Percentiles rank a stretch among this genome's conserved stretches.
Conservation (phyloP, 1,139 yeast genomes). For the Eremothecium coryli region DNA sequence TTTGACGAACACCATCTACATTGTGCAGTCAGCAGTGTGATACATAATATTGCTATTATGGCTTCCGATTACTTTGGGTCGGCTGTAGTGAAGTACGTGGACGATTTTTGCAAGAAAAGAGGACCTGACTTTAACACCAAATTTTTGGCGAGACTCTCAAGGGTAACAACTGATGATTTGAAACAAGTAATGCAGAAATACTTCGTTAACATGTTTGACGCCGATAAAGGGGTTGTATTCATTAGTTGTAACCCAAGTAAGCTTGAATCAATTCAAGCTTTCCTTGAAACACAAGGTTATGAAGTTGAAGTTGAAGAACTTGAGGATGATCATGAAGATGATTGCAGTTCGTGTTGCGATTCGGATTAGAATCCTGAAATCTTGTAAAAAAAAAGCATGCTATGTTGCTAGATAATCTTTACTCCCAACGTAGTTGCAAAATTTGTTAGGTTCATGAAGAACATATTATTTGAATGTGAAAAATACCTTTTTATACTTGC, state of each 20-base stretch:
- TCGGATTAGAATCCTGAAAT: neutral
- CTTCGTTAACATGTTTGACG: conserved; percentile 52
- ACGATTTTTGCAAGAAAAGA: conserved; percentile 55
- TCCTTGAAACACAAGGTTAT: conserved; percentile 51
- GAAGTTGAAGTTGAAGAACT: conserved; percentile 49
- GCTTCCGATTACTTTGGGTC: conserved; percentile 57
- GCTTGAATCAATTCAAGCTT: conserved; percentile 38
- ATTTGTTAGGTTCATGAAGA: no score
- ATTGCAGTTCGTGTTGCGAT: conserved; percentile 3
- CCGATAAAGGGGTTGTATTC: conserved; percentile 50
- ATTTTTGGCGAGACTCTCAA: conserved; percentile 41
- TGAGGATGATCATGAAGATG: conserved; percentile 31
- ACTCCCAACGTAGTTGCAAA: no score
- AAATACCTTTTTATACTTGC: no score
- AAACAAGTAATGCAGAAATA: conserved; percentile 48
- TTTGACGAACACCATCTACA: conserved; percentile 55
- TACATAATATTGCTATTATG: conserved; percentile 56
- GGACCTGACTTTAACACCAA: conserved; percentile 54
- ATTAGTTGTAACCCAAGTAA: conserved; percentile 68
- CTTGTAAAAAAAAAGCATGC: no score
- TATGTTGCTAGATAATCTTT: no score
- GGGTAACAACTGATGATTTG: conserved; percentile 51
- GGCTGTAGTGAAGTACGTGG: conserved; percentile 56
- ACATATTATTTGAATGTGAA: no score
- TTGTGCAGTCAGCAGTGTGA: conserved; percentile 68